phyloP scores from a whole-genome alignment of 176 grass and related monocot genomes.

The Urochloa ruziziensis region DNA sequence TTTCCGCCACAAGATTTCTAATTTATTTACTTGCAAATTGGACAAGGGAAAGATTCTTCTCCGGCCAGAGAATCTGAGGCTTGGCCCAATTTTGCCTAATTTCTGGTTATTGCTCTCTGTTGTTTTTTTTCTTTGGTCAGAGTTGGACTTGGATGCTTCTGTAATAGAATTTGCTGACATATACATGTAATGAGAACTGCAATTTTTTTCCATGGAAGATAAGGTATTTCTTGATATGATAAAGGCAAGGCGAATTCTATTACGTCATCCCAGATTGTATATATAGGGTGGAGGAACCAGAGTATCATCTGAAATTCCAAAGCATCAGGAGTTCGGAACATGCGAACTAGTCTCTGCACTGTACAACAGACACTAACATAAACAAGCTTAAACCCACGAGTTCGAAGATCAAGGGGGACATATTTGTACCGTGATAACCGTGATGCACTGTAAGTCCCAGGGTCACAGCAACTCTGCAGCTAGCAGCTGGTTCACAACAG shows the following conservation, averaged over 20 bases:
- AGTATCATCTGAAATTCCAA: not conserved
- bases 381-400: not conserved
- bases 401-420: not conserved
- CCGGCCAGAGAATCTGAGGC: not conserved
- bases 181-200: no score
- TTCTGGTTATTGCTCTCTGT: not conserved
- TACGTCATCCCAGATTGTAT: not conserved
- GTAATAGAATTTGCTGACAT: not conserved
- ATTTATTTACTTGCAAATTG: not conserved
- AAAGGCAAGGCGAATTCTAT: not conserved
- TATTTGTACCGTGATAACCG: not conserved
- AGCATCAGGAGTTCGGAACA: not conserved
- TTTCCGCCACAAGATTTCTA: not conserved
- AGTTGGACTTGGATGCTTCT: not conserved
- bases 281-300: not conserved
- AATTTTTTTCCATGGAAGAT: no score
- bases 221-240: not conserved
- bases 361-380: not conserved
- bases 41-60: not conserved
- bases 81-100: constrained; percentile 25
- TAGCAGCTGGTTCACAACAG: not conserved
- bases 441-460: not conserved
- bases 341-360: not conserved
- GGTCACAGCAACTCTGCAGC: not conserved
- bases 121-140: not conserved